These are phyloP conservation scores for Aurifilum marmelostoma DNA, from an alignment of 2,329 filamentous ascomycete genomes.

Conservation along the genomic window DNA sequence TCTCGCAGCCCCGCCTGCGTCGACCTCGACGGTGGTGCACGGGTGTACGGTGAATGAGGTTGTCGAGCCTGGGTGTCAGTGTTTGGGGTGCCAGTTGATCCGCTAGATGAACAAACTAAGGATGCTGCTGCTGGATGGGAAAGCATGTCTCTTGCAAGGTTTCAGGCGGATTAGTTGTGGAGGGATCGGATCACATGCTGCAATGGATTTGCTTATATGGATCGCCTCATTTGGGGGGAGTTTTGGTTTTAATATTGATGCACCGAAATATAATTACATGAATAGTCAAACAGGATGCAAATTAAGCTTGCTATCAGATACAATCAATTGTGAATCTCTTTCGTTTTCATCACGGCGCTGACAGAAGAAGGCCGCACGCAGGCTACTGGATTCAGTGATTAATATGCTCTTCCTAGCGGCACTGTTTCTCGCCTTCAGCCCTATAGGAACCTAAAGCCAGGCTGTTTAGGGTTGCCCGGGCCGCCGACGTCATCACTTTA, in stretches of 20 bases:
- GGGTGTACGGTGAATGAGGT: neutral
- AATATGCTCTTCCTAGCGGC: neutral
- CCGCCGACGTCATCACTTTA: constrained; percentile 15
- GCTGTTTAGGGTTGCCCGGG: neutral
- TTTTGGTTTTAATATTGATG: neutral
- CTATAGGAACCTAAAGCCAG: no score
- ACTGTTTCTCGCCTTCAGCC: neutral
- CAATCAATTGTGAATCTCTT: neutral
- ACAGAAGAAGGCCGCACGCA: neutral
- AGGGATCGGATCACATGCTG: neutral
- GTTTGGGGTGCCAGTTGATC: neutral
- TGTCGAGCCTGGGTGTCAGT: constrained; percentile 3
- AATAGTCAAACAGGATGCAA: neutral
- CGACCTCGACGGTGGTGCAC: neutral
- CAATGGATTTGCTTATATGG: neutral
- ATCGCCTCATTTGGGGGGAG: no score
- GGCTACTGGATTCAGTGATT: neutral
- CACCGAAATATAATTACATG: neutral
- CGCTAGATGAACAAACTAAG: no score
- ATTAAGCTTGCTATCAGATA: neutral
- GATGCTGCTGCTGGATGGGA: no score
- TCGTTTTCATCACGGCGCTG: neutral
- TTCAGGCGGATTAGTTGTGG: no score
- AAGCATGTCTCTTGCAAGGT: no score
- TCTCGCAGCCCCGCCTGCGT: neutral